A percentile compares a stretch with the other conserved stretches of the same genome.
These are phyloP conservation scores for Chenopodium suecicum DNA, from an alignment of 148 eudicot species.

Conservation along the genomic window DNA sequence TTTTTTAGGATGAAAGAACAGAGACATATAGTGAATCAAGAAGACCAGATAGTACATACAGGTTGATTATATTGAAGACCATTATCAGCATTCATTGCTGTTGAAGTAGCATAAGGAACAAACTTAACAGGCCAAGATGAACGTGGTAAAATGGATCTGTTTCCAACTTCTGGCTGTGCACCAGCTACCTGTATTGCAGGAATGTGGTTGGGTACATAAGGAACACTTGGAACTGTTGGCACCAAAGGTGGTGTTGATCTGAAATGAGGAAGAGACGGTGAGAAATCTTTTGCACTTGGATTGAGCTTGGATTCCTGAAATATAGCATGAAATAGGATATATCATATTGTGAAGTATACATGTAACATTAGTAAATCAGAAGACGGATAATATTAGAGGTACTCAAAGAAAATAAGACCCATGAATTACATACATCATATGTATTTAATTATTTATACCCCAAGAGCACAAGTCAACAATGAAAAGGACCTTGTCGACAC, in stretches of 20 bases:
- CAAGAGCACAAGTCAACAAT: not conserved
- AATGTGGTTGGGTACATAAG: slow-evolving; percentile 47
- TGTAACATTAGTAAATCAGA: not conserved
- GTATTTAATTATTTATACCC: not conserved
- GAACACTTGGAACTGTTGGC: slow-evolving; percentile 43
- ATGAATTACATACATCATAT: not conserved
- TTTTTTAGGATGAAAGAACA: too few relatives aligned
- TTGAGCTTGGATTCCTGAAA: slow-evolving; percentile 89
- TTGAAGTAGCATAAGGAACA: slow-evolving; percentile 49
- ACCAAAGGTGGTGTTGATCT: slow-evolving; percentile 53
- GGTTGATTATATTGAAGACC: slow-evolving; percentile 61
- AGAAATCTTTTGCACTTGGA: slow-evolving; percentile 80
- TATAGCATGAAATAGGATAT: not conserved
- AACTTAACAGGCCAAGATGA: slow-evolving; percentile 59
- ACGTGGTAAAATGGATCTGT: slow-evolving; percentile 38
- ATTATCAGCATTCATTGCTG: slow-evolving; percentile 44
- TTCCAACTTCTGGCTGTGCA: slow-evolving; percentile 59
- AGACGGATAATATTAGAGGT: not conserved
- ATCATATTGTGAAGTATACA: not conserved
- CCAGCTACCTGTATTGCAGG: slow-evolving; percentile 43
- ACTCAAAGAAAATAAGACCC: not conserved
- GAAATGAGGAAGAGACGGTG: slow-evolving; percentile 54
- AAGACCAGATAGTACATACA: slow-evolving; percentile 43
- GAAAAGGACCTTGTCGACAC: not conserved
- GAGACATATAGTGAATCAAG: not conserved